Base-by-base conservation (phyloP, 2,329 filamentous ascomycete genomes). In the Incumbomyces delicatus region DNA sequence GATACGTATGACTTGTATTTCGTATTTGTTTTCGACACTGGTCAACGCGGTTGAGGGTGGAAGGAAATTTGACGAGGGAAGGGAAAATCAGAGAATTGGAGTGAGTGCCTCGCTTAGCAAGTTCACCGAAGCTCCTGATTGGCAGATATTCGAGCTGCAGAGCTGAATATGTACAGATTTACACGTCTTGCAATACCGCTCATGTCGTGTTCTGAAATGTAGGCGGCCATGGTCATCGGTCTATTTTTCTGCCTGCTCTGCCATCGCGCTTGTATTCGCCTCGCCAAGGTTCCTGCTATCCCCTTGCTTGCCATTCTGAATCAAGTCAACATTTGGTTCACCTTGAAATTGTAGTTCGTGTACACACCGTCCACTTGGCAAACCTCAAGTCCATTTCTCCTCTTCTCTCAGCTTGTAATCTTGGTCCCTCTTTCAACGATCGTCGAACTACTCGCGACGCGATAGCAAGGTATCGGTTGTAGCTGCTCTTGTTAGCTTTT, bases 401-500 rank as follows among this genome's bases (percentile, higher is more conserved):
- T 67, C 92, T 82, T 66, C 87, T 83, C 80, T 96, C 92, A 56
- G 89, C 88, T 58, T 68, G 68, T 58, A 95, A 70, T 73, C 92
- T 81, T 76, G 88, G 84, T 49, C 92, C 87, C 65, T 98, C 92
- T 79, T 96, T 95, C 69, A 98, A 78, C 68, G 88, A 94, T 69
- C 87, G 85, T 75, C 94, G 92, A 69, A 98, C 86, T 66, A 87
- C 85, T 71, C 89, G 88, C 71, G 89, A 81, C 64, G 92, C 88
- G 73, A 98, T 80, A 66, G 89, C 82, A 67, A 98, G 83, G 83
- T 95, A 96, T 76, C 89, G 92, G 84, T 98, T 98, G 87, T 98
- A 98, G 75, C 92, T 98, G 69, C 66, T 47, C 12, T 12, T 22
- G 14, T 38, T 55, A 55, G 60, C 41, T 51, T 60, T 56, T 61